Conservation (phyloP, 176 grass and related monocot genomes). For the Oryza nivara region DNA sequence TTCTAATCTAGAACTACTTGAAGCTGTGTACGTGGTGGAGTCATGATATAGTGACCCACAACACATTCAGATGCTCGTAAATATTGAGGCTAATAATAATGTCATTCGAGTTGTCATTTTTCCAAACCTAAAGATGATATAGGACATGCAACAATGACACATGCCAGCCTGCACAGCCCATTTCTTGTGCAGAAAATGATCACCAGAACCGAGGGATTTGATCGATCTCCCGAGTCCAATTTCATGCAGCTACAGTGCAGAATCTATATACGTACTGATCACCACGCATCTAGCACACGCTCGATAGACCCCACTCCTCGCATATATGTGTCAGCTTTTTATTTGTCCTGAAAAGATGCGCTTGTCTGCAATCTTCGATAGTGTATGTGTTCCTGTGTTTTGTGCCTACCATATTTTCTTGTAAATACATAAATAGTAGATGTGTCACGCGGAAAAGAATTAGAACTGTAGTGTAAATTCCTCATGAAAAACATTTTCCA, state of each 20-base stretch:
- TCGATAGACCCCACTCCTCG: background rate
- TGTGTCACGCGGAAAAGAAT: too few species aligned
- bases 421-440: background rate
- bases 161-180: background rate
- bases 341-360: background rate
- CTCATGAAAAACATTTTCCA: background rate
- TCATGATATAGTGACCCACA: background rate
- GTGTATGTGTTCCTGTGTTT: too few species aligned
- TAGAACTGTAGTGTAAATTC: background rate
- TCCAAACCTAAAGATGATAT: background rate
- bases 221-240: background rate
- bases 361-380: background rate
- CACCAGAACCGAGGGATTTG: slow-evolving; percentile 27
- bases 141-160: background rate
- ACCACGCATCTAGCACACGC: background rate
- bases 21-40: too few species aligned
- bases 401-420: background rate
- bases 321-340: background rate
- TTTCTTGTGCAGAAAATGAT: background rate
- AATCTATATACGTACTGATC: background rate
- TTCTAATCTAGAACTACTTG: too few species aligned
- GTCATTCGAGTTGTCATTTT: background rate
- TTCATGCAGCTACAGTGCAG: background rate
- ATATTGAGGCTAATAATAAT: background rate
- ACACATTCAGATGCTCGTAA: background rate